Evolutionary conservation across 768 basidiomycete genomes (phyloP).

Genomic region (Tulasnella sp.): DNA sequence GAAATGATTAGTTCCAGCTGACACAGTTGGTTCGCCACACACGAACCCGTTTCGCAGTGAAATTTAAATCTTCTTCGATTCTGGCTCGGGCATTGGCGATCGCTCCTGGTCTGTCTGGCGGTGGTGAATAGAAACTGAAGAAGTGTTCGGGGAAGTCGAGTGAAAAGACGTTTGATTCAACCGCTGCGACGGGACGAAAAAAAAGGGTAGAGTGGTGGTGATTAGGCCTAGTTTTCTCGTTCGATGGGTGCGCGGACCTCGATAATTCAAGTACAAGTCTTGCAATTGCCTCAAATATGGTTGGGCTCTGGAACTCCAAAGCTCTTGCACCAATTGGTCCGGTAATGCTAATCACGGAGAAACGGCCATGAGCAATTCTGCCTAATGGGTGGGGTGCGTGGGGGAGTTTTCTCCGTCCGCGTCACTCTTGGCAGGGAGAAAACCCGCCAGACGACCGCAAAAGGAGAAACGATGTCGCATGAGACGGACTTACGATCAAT

Average conservation of each 20-base stretch:
- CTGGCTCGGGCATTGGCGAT: slow-evolving; percentile 52
- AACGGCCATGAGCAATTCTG: neutral
- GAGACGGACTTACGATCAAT: slow-evolving; percentile 54
- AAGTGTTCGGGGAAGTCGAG: slow-evolving; percentile 67
- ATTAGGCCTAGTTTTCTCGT: neutral
- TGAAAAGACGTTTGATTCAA: slow-evolving; percentile 79
- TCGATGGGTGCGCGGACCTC: slow-evolving; percentile 45
- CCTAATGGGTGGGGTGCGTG: neutral
- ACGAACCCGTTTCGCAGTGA: slow-evolving; percentile 52
- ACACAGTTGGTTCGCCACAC: neutral
- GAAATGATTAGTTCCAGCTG: neutral
- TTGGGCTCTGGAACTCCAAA: slow-evolving; percentile 66
- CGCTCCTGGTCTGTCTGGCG: slow-evolving; percentile 45
- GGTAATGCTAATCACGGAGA: slow-evolving; percentile 44
- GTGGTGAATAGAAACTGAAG: slow-evolving; percentile 82
- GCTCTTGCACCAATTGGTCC: slow-evolving; percentile 61
- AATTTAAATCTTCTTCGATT: slow-evolving; percentile 80
- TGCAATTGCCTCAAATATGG: slow-evolving; percentile 64
- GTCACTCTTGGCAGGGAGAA: no score
- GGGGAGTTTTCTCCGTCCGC: slow-evolving; percentile 1
- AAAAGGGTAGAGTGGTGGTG: neutral
- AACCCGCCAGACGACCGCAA: neutral
- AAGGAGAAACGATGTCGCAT: neutral
- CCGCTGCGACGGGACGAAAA: slow-evolving; percentile 35
- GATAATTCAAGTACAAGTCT: slow-evolving; percentile 88